phyloP scores from a whole-genome alignment of 768 basidiomycete genomes.

The Suillus cothurnatus region DNA sequence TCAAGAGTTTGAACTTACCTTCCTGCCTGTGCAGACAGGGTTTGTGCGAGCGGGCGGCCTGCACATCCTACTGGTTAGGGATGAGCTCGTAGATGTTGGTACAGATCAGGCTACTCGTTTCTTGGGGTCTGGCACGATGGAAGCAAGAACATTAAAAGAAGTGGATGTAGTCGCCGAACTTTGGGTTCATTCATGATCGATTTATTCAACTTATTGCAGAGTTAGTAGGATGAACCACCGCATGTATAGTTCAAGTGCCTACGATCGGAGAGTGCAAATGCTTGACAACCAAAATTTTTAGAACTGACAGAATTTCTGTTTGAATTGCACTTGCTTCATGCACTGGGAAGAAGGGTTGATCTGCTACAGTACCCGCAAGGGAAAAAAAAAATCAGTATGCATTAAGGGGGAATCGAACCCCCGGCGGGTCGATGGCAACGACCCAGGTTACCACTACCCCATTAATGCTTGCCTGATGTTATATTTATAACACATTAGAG shows the following conservation, averaged over 20 bases:
- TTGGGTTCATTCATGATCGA: conserved; percentile 51
- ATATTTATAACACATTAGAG: background rate
- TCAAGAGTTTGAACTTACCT: conserved; percentile 67
- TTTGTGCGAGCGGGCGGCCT: conserved; percentile 70
- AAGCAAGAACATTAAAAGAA: conserved; percentile 61
- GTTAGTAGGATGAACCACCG: too few relatives aligned
- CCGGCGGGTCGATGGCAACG: conserved; percentile 61
- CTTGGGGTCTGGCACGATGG: conserved; percentile 25
- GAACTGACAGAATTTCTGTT: background rate
- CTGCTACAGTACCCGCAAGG: too few relatives aligned
- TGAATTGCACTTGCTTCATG: background rate
- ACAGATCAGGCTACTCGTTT: conserved; percentile 22
- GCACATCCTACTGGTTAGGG: conserved; percentile 65
- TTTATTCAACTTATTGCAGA: background rate
- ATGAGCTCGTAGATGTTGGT: conserved; percentile 45
- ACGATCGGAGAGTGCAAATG: background rate
- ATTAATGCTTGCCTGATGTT: conserved; percentile 21
- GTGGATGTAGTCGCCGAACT: conserved; percentile 73
- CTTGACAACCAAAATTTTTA: background rate
- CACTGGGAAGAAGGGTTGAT: background rate
- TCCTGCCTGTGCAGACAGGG: conserved; percentile 58
- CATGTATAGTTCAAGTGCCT: too few relatives aligned
- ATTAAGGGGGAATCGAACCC: conserved; percentile 82
- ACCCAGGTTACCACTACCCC: conserved; percentile 38
- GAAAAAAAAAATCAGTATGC: conserved; percentile 33